Percentiles rank a stretch among this genome's conserved stretches.
These are phyloP conservation scores for Epichloe festucae DNA, from an alignment of 2,329 filamentous ascomycete genomes.

Conservation along the genomic window DNA sequence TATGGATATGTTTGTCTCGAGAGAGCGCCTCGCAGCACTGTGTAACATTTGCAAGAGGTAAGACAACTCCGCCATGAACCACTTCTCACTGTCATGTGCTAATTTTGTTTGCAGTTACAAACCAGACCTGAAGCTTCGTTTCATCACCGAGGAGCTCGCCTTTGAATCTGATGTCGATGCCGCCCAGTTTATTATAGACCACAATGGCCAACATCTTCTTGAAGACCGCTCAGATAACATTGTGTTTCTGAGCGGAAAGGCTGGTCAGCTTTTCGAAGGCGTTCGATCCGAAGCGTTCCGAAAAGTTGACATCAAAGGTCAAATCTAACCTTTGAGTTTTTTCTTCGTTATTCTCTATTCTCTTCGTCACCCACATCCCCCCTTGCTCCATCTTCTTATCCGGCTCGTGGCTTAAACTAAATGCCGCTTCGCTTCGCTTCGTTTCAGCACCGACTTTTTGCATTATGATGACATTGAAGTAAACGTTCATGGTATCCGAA, in stretches of 20 bases:
- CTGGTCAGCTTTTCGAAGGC: slow-evolving; percentile 57
- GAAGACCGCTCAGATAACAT: slow-evolving; percentile 65
- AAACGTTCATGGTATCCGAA: background rate
- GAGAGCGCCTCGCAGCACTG: slow-evolving; percentile 82
- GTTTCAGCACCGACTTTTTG: background rate
- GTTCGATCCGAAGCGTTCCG: slow-evolving; percentile 64
- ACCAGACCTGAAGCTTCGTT: slow-evolving; percentile 75
- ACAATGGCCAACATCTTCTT: slow-evolving; percentile 63
- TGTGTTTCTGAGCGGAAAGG: slow-evolving; percentile 62
- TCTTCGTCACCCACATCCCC: background rate
- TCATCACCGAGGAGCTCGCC: slow-evolving; percentile 88
- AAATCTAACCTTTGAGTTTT: slow-evolving; percentile 49
- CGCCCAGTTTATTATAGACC: slow-evolving; percentile 76
- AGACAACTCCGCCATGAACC: background rate
- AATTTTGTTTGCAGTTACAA: slow-evolving; percentile 58
- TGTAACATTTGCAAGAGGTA: slow-evolving; percentile 92
- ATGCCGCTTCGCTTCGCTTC: background rate
- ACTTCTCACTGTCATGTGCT: background rate
- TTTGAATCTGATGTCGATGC: slow-evolving; percentile 90
- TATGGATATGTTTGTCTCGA: slow-evolving; percentile 97
- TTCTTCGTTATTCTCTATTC: background rate
- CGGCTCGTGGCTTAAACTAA: background rate
- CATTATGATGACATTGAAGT: background rate
- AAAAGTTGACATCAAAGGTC: slow-evolving; percentile 92
- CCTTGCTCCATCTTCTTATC: background rate